Percentiles rank a stretch among this genome's conserved stretches.
Conservation (phyloP, 2,329 filamentous ascomycete species). For the Orbilia oligospora region DNA sequence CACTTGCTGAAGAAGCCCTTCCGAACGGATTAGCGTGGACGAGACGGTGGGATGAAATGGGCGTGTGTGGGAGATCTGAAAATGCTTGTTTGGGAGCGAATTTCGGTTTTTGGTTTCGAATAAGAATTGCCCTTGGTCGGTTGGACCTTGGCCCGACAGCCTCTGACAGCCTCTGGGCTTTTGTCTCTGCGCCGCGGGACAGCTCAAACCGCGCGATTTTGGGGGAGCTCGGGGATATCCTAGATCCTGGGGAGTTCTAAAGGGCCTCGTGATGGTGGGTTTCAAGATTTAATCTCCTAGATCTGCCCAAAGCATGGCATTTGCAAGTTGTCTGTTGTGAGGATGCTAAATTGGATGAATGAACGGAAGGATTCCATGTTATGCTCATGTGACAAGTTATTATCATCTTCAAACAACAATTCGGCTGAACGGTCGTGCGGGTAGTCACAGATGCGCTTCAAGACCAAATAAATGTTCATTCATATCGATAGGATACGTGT, state of each 20-base stretch:
- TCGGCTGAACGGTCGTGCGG: background rate
- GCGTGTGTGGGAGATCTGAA: conserved; percentile 46
- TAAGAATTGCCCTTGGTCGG: conserved; percentile 31
- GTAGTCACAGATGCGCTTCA: background rate
- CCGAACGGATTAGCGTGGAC: conserved; percentile 60
- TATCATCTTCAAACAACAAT: background rate
- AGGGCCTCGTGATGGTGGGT: conserved; percentile 21
- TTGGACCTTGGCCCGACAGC: conserved; percentile 32
- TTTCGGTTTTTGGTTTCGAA: conserved; percentile 48
- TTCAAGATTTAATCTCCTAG: conserved; percentile 25
- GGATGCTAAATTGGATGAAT: conserved; percentile 3
- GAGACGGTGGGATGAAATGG: conserved; percentile 34
- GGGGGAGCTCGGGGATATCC: conserved; percentile 22
- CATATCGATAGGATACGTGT: background rate
- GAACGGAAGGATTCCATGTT: background rate
- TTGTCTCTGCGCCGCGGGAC: conserved; percentile 25
- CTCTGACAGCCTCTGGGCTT: conserved; percentile 13
- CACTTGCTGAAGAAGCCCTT: conserved; percentile 46
- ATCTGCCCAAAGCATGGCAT: conserved; percentile 15
- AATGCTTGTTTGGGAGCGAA: conserved; percentile 44
- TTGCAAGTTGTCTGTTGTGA: conserved; percentile 19
- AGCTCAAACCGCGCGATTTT: conserved; percentile 28
- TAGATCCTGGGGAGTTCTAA: conserved; percentile 2
- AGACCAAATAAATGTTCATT: background rate
- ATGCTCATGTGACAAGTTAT: conserved; percentile 10